Evolutionary conservation across 1,139 yeast species (phyloP), one percentile per base, ranked within the genome.

Genomic region (Diutina siamensis): DNA sequence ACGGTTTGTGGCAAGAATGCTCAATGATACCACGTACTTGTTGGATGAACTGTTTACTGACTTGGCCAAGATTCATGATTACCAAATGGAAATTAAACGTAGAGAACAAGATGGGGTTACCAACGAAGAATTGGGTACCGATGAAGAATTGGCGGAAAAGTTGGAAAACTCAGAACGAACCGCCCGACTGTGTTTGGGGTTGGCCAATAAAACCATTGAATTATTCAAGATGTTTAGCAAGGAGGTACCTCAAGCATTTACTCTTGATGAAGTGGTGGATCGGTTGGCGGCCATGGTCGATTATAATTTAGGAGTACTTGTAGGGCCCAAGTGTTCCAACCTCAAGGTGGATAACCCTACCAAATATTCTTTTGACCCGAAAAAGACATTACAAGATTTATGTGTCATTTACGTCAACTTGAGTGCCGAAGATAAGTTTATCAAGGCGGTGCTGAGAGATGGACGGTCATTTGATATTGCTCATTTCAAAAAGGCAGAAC

Each of bases 211-310:
- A 58, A 86, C 96, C 0, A 80, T 89, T 64, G 76, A 74, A 46
- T 67, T 94, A 53, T 82, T 92, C 57, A 80, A 79, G 53, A 64
- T 88, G 45, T 92, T 89, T 60, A 88, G 97, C 0, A 73, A 77
- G 48, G 92, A 89, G 52, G 87, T 87, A 8, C 96, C 98, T 3
- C 70, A 69, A 47, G 94, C 95, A 0, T 94, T 92, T 64, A 80
- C 82, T 3, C 81, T 87, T 45, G 80, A 87, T 1, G 98, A 94
- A 64, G 80, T 92, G 55, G 96, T 92, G 41, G 96, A 87, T 55
- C 74, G 98, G 61, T 68, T 92, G 50, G 95, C 98, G 0, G 88
- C 95, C 44, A 92, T 92, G 99, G 68, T 92, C 59, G 85, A 92
- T 64, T 92, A 89, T 63, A 92, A 92, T 60, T 68, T 92, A 51